These are phyloP conservation scores for Auricularia sp. DNA, from an alignment of 768 basidiomycete genomes.

Conservation along the genomic window DNA sequence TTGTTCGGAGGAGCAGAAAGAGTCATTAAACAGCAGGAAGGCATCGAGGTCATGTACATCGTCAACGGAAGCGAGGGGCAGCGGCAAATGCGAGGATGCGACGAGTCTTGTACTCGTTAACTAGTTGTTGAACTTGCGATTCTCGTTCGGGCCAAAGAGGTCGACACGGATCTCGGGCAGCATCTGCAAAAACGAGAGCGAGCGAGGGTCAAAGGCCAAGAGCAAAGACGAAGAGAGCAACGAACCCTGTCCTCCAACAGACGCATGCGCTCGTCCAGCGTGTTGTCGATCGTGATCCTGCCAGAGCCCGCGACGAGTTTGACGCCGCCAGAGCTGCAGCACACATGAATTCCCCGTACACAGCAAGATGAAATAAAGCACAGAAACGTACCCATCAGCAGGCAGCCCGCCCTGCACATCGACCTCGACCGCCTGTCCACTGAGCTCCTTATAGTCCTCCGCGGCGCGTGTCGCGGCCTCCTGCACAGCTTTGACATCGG, in stretches of 20 bases:
- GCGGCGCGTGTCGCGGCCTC: conserved; percentile 59
- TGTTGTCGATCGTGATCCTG: conserved; percentile 88
- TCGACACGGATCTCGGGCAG: conserved; percentile 86
- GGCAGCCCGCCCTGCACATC: conserved; percentile 52
- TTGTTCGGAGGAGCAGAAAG: no score
- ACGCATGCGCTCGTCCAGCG: conserved; percentile 82
- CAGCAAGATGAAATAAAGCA: no score
- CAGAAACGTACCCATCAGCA: conserved; percentile 33
- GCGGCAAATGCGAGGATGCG: not conserved
- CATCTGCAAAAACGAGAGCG: conserved; percentile 48
- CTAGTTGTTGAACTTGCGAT: conserved; percentile 74
- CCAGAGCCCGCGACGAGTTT: conserved; percentile 60
- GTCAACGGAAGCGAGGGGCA: no score
- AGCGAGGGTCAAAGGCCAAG: not conserved
- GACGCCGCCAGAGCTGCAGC: conserved; percentile 65
- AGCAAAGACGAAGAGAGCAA: not conserved
- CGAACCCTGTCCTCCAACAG: conserved; percentile 79
- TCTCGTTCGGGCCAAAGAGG: conserved; percentile 82
- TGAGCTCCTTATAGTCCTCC: conserved; percentile 62
- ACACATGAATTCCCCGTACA: no score
- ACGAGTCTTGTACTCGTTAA: not conserved
- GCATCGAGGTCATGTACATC: no score
- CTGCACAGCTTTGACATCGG: conserved; percentile 52
- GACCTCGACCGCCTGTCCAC: conserved; percentile 51
- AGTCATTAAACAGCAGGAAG: no score